A percentile compares a stretch with the other conserved stretches of the same genome.
These are phyloP conservation scores for Pneumocystis murina DNA, from an alignment of 1,139 yeast species.

Conservation along the genomic window DNA sequence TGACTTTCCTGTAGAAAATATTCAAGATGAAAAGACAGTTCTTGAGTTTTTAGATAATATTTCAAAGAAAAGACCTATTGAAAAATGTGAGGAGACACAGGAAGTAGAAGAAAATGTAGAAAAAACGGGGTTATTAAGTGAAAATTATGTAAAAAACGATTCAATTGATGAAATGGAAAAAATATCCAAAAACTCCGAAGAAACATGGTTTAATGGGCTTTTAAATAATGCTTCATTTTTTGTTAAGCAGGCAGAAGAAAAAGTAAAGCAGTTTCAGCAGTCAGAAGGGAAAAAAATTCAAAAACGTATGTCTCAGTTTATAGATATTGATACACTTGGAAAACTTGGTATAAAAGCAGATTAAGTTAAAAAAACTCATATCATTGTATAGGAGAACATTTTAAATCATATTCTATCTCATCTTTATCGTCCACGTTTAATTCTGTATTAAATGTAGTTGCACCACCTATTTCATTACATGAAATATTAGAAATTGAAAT, in stretches of 20 bases:
- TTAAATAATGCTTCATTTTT: background rate
- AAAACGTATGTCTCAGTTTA: background rate
- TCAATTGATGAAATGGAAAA: background rate
- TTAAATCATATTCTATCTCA: background rate
- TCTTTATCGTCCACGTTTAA: background rate
- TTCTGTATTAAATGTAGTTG: slow-evolving; percentile 36
- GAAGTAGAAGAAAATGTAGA: background rate
- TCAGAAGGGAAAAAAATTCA: background rate
- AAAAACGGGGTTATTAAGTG: background rate
- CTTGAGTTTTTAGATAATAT: background rate
- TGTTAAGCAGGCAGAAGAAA: background rate
- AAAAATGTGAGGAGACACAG: background rate
- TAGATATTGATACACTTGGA: background rate
- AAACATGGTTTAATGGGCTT: background rate
- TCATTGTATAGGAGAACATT: background rate
- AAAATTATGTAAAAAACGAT: background rate
- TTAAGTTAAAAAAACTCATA: background rate
- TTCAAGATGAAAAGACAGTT: background rate
- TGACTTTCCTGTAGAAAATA: background rate
- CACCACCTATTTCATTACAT: slow-evolving; percentile 41
- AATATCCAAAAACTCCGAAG: background rate
- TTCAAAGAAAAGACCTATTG: background rate
- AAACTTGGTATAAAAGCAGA: background rate
- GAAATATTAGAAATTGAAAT: slow-evolving; percentile 69
- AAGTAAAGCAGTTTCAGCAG: background rate